Evolutionary conservation across 2,329 filamentous ascomycete genomes (phyloP), one percentile per base, ranked within the genome.

Genomic region (Phyllosticta ampelicida): DNA sequence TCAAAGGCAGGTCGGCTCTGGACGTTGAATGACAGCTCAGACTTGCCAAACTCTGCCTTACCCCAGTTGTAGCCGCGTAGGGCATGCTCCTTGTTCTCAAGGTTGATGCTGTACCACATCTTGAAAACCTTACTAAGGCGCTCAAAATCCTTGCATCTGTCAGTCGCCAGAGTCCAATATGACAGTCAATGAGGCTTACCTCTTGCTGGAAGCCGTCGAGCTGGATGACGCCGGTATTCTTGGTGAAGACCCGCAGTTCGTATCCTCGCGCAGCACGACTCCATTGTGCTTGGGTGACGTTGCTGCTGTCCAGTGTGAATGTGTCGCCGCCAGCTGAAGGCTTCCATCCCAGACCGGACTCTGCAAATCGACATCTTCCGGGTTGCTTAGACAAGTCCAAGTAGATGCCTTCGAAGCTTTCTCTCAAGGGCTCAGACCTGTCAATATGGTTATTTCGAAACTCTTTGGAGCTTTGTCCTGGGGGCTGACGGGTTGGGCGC

Each of bases 61-160:
- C 94, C 94, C 95, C 94, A 99, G 73, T 99, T 99, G 94, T 94
- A 99, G 59, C 94, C 94, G 65, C 94, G 85, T 60, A 99, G 78
- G 21, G 94, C 90, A 73, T 97, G 94, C 74, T 99, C 94, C 73
- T 89, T 90, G 72, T 84, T 89, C 71, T 97, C 91, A 60, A 99
- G 81, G 67, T 86, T 90, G 67, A 94, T 87, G 75, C 90, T 94
- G 75, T 97, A 99, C 89, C 92, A 97, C 68, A 92, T 89, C 77
- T 96, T 97, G 81, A 99, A 96, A 65, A 94, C 84, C 72, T 96
- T 96, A 75, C 79, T 82, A 13, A 96, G 78, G 58, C 94, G 89
- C 64, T 99, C 94, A 65, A 90, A 89, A 72, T 99, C 92, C 80
- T 89, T 6, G 67, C 53, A 49, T 65, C 30, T 18, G 29, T 58